These are phyloP conservation scores for Lasiosphaeriaceae sp. DNA, from an alignment of 495 filamentous ascomycete species.

Conservation along the genomic window DNA sequence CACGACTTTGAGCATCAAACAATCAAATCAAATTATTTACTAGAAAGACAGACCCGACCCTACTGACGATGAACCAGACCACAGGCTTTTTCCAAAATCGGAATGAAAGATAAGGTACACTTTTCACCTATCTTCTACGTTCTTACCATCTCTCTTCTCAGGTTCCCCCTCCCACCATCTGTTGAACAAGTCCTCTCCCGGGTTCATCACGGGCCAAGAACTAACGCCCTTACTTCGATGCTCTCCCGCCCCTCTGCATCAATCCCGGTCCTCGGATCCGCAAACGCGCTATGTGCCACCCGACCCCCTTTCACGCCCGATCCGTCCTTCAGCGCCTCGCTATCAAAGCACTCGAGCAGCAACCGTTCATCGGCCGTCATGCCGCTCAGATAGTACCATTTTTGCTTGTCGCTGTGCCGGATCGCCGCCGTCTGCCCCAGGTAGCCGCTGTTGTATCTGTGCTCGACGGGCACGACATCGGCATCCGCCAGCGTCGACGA, in stretches of 20 bases:
- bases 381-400: slow-evolving; percentile 77
- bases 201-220: slow-evolving; percentile 62
- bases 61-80: too few species aligned
- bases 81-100: too few species aligned
- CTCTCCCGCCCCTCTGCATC: slow-evolving; percentile 66
- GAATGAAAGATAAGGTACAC: too few species aligned
- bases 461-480: slow-evolving; percentile 69
- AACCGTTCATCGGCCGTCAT: slow-evolving; percentile 72
- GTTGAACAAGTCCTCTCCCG: neutral
- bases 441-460: slow-evolving; percentile 64
- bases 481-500: slow-evolving; percentile 53
- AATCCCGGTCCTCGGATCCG: slow-evolving; percentile 60
- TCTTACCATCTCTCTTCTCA: too few species aligned
- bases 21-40: neutral
- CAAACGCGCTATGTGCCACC: slow-evolving; percentile 80
- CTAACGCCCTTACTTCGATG: slow-evolving; percentile 81
- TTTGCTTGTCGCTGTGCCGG: slow-evolving; percentile 51
- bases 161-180: neutral
- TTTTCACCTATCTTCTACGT: too few species aligned
- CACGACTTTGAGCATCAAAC: neutral
- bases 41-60: too few species aligned
- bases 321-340: slow-evolving; percentile 44
- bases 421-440: slow-evolving; percentile 77
- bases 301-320: slow-evolving; percentile 55
- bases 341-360: slow-evolving; percentile 81